Evolutionary conservation across 257 asterid genomes (phyloP).

Genomic region (Scutellaria barbata): DNA sequence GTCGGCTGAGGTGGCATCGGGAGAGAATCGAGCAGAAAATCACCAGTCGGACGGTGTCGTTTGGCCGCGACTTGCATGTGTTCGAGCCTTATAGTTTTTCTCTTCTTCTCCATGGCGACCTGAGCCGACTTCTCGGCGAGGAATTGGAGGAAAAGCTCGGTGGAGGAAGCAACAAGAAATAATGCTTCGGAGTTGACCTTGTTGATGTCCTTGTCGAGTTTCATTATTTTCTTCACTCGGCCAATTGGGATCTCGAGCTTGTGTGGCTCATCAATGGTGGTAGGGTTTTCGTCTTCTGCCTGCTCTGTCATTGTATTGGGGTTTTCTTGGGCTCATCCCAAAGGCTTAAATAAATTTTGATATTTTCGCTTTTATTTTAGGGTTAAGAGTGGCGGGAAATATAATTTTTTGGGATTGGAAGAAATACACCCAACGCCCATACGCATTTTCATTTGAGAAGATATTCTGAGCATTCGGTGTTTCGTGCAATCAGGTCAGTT

Average conservation of each 20-base stretch:
- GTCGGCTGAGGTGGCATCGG: slow-evolving; percentile 59
- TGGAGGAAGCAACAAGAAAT: slow-evolving; percentile 65
- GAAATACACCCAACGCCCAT: too few relatives aligned
- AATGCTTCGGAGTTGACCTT: slow-evolving; percentile 80
- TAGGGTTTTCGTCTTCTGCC: slow-evolving; percentile 43
- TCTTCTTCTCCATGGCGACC: slow-evolving; percentile 81
- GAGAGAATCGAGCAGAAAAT: slow-evolving; percentile 84
- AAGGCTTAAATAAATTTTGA: too few relatives aligned
- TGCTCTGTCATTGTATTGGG: slow-evolving; percentile 45
- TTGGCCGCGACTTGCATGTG: slow-evolving; percentile 68
- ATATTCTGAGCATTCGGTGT: too few relatives aligned
- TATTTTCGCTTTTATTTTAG: too few relatives aligned
- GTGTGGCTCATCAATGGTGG: slow-evolving; percentile 37
- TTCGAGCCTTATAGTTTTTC: slow-evolving; percentile 58
- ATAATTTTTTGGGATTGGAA: too few relatives aligned
- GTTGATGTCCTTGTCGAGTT: slow-evolving; percentile 77
- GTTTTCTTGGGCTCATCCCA: background rate
- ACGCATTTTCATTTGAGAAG: too few relatives aligned
- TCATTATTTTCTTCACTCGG: slow-evolving; percentile 79
- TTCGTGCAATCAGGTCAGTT: too few relatives aligned
- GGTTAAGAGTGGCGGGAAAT: too few relatives aligned
- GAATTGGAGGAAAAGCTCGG: slow-evolving; percentile 79
- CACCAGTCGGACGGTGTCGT: slow-evolving; percentile 79
- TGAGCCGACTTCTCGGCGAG: slow-evolving; percentile 76
- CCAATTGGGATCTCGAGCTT: slow-evolving; percentile 66